Conservation (phyloP, 148 eudicot species). For the Suaeda aralocaspica region DNA sequence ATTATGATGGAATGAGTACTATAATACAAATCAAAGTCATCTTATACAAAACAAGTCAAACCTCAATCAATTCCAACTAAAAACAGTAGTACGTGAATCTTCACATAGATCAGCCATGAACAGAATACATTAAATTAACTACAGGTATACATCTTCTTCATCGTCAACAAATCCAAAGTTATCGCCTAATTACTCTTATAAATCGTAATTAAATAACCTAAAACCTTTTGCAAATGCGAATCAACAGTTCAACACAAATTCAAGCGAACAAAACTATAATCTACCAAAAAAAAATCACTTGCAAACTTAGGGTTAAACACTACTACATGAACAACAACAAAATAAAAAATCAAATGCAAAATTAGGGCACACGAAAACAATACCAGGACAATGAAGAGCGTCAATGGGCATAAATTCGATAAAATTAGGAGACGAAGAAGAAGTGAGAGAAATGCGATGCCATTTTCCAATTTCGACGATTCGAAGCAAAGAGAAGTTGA, state of each 20-base stretch:
- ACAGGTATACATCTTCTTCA: too few relatives aligned
- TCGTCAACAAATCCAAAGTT: neutral
- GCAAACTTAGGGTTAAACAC: neutral
- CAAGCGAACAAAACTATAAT: neutral
- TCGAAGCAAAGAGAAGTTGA: constrained; percentile 51
- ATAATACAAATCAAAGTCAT: too few relatives aligned
- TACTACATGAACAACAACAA: neutral
- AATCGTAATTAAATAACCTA: neutral
- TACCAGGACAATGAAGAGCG: constrained; percentile 86
- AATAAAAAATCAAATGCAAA: neutral
- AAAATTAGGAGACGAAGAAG: constrained; percentile 25
- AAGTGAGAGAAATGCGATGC: constrained; percentile 43
- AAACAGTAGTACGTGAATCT: too few relatives aligned
- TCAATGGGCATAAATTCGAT: constrained; percentile 52
- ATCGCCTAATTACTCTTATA: neutral
- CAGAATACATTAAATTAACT: too few relatives aligned
- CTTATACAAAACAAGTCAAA: neutral
- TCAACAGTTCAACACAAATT: too few relatives aligned
- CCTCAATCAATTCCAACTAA: too few relatives aligned
- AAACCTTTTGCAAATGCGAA: too few relatives aligned
- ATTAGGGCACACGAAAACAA: neutral
- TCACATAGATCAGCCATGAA: too few relatives aligned
- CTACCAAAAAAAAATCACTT: neutral
- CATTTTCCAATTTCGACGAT: constrained; percentile 47
- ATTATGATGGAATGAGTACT: neutral